These are phyloP conservation scores for Talaromyces verruculosus DNA, from an alignment of 2,329 filamentous ascomycete genomes.

Conservation along the genomic window DNA sequence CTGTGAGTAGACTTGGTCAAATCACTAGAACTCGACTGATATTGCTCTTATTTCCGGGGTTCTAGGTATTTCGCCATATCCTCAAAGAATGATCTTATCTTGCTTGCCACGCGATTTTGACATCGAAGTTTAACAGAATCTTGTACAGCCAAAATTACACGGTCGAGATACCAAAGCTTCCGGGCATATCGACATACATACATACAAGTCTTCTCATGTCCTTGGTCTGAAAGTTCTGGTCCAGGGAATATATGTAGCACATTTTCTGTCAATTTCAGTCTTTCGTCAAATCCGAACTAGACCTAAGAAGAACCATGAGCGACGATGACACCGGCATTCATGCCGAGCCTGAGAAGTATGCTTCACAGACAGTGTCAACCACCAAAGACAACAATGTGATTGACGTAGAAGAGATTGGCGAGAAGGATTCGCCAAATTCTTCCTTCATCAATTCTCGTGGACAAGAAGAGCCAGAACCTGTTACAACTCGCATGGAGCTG, in stretches of 20 bases:
- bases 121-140: not conserved
- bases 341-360: not conserved
- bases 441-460: not conserved
- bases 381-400: constrained; percentile 8
- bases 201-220: not conserved
- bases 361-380: not conserved
- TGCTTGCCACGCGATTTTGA: not conserved
- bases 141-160: not conserved
- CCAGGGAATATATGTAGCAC: not conserved
- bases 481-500: constrained; percentile 5
- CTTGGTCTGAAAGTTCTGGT: not conserved
- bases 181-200: not conserved
- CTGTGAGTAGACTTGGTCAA: not conserved
- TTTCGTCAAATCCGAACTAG: not conserved
- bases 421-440: not conserved
- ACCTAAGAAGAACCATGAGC: not conserved
- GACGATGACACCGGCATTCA: not conserved
- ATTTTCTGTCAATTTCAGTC: not conserved
- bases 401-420: not conserved
- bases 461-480: not conserved
- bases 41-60: not conserved
- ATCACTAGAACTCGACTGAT: not conserved
- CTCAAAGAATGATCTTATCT: not conserved
- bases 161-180: not conserved
- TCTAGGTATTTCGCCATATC: not conserved